Base-by-base conservation (phyloP, 805 yeast species). In the Metschnikowia shivogae region DNA sequence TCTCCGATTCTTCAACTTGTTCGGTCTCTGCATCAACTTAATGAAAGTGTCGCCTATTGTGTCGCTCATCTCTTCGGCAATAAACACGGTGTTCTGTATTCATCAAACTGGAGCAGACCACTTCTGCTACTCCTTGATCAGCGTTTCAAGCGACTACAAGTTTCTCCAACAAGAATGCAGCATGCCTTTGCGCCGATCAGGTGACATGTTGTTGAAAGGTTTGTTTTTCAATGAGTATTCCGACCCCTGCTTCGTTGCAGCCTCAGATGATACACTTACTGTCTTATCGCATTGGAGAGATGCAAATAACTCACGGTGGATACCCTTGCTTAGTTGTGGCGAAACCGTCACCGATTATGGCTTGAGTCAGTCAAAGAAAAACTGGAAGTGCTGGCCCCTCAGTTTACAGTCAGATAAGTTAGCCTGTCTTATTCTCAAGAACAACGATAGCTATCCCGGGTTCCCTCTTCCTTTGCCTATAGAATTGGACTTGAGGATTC, bases 201-300 rank as follows among this genome's bases (percentile, higher is more conserved):
- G 48, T 44, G 54, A 70, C 55, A 74, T 68, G 56, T 65, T 70
- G 45, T 63, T 85, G 52, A 80, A 78, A 50, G 84, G 90, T 2
- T 61, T 87, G n/a, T 89, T 93, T 58, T 93, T 92, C 70, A 84
- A 88, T 35, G 82, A 83, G 36, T 83, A 78, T 56, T 96, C 96
- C 17, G 97, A 92, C 62, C 99, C 99, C 1, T 86, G 93, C 51
- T 62, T 90, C 6, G 85, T 83, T 44, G 63, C 68, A 0, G 96
- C 95, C n/a, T 70, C 74, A 28, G 89, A 84, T 51, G 89, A 89
- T 49, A 76, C 82, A 9, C 70, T 93, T 32, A 63, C 86, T 28
- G 78, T 88, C 0, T 68, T 93, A 17, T 73, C 82, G 20, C 79
- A 82, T 52, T 92, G 97, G 96, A 74, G 97, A 54, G 78, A 76